These are phyloP conservation scores for Fusarium sp. DNA, from an alignment of 2,329 filamentous ascomycete species.

Conservation along the genomic window DNA sequence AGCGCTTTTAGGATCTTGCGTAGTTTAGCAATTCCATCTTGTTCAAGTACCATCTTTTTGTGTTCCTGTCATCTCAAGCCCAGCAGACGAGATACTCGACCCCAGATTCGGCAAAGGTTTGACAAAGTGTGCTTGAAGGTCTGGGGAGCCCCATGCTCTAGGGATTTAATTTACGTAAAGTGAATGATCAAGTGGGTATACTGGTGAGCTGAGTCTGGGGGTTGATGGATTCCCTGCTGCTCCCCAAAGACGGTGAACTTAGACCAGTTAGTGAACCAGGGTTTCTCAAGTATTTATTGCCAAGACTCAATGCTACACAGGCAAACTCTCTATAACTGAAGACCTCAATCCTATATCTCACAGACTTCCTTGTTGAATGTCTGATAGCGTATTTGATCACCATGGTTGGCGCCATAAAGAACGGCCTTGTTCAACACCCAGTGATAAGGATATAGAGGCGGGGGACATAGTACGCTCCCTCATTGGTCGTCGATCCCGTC, in stretches of 20 bases:
- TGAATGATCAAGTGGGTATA: not conserved
- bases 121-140: constrained; percentile 3
- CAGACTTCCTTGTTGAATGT: constrained; percentile 54
- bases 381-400: constrained; percentile 47
- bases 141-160: constrained; percentile 16
- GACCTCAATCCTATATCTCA: constrained; percentile 48
- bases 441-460: constrained; percentile 47
- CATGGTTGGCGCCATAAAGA: constrained; percentile 40
- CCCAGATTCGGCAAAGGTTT: constrained; percentile 10
- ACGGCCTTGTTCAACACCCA: constrained; percentile 47
- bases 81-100: not conserved
- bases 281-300: not conserved
- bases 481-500: constrained; percentile 46
- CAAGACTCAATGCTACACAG: not conserved
- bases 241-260: constrained; percentile 13
- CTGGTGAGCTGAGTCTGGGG: not conserved
- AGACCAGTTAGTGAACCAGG: not conserved
- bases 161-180: constrained; percentile 29
- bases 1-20: constrained; percentile 20
- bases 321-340: not conserved
- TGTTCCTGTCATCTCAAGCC: not conserved
- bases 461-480: constrained; percentile 48
- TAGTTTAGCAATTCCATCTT: constrained; percentile 14
- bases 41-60: not conserved
- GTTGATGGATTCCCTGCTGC: not conserved